These are phyloP conservation scores for Saturnispora saitoi DNA, from an alignment of 805 yeast genomes.

Conservation along the genomic window DNA sequence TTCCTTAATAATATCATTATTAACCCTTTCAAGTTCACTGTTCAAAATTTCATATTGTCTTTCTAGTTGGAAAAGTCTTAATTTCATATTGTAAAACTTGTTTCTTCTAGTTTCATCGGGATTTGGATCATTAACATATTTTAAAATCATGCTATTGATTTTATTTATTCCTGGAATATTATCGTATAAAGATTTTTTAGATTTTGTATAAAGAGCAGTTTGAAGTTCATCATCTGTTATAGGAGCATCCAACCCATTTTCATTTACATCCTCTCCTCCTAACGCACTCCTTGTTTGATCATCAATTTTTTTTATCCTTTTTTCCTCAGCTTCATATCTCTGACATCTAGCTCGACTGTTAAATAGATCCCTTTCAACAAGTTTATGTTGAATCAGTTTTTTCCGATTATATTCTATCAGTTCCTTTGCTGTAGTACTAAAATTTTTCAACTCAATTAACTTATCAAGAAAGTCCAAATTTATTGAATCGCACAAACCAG, in stretches of 20 bases:
- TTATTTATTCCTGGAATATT: conserved; percentile 31
- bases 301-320: conserved; percentile 26
- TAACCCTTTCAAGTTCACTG: conserved; percentile 21
- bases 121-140: conserved; percentile 28
- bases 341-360: conserved; percentile 21
- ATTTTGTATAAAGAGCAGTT: conserved; percentile 23
- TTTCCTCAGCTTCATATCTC: conserved; percentile 25
- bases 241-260: conserved; percentile 18
- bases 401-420: conserved; percentile 28
- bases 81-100: conserved; percentile 23
- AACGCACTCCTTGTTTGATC: conserved; percentile 22
- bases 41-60: conserved; percentile 23
- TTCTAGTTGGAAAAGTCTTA: conserved; percentile 26
- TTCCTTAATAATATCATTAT: conserved; percentile 19
- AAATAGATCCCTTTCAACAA: conserved; percentile 23
- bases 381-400: conserved; percentile 26
- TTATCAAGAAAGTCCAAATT: conserved; percentile 28
- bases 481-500: conserved; percentile 27
- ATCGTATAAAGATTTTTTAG: conserved; percentile 24
- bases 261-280: conserved; percentile 15
- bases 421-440: conserved; percentile 24
- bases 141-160: conserved; percentile 27
- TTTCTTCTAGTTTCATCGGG: conserved; percentile 29
- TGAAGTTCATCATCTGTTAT: conserved; percentile 28
- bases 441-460: conserved; percentile 28